Evolutionary conservation across 176 grass and related monocot species (phyloP).

Genomic region (Cenchrus fungigraminus): DNA sequence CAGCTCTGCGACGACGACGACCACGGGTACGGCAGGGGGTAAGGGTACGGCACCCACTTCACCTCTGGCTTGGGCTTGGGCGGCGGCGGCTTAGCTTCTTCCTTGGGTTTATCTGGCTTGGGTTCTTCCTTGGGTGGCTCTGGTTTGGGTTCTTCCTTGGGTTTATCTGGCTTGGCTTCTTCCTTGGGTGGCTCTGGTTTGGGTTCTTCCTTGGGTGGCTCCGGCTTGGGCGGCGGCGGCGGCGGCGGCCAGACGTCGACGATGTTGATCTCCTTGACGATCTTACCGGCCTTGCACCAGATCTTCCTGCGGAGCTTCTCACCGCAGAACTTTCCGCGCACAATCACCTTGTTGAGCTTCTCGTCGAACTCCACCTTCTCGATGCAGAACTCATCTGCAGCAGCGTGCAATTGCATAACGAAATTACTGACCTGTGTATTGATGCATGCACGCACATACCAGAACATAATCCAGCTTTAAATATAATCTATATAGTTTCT

Average conservation of each 20-base stretch:
- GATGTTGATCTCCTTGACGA: conserved; percentile 24
- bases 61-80: neutral
- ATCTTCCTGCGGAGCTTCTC: conserved; percentile 33
- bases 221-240: neutral
- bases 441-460: neutral
- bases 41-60: conserved; percentile 39
- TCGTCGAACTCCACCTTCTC: conserved; percentile 46
- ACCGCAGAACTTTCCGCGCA: conserved; percentile 37
- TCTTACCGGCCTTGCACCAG: conserved; percentile 17
- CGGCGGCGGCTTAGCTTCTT: neutral
- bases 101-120: neutral
- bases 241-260: neutral
- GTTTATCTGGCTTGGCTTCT: neutral
- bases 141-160: neutral
- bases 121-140: neutral
- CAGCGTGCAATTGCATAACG: too few species aligned
- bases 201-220: neutral
- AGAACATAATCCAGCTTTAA: neutral
- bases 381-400: conserved; percentile 44
- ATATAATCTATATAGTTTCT: neutral
- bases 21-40: conserved; percentile 25
- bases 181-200: neutral
- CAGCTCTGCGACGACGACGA: conserved; percentile 7
- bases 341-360: conserved; percentile 34
- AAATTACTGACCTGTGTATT: too few species aligned